phyloP scores from a whole-genome alignment of 208 protist genomes.

The Acanthamoeba rhysodes region DNA sequence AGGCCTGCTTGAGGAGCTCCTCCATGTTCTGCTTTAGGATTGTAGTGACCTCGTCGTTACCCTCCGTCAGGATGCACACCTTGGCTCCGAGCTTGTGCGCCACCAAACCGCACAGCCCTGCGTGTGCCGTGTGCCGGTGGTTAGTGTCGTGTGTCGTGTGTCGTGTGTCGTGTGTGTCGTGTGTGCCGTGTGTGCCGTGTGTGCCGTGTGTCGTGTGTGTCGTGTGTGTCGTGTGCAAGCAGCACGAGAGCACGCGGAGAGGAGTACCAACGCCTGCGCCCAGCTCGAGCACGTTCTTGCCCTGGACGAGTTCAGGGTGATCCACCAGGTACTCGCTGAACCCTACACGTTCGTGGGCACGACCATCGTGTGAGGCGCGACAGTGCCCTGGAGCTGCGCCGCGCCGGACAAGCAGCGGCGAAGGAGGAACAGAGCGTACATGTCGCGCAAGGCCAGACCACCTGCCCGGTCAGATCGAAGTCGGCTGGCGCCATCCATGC shows the following conservation, averaged over 20 bases:
- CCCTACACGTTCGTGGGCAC: no score
- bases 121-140: no score
- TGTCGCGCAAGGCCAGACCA: neutral
- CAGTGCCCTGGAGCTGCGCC: no score
- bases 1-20: no score
- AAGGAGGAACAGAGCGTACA: neutral
- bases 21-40: neutral
- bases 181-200: neutral
- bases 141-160: no score
- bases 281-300: slow-evolving; percentile 30
- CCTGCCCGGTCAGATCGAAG: slow-evolving; percentile 38
- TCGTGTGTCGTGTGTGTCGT: neutral
- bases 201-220: neutral
- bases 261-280: slow-evolving; percentile 25
- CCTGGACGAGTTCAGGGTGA: neutral
- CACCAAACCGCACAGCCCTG: slow-evolving; percentile 35
- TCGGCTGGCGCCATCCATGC: neutral
- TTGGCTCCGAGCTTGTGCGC: neutral
- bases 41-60: slow-evolving; percentile 5
- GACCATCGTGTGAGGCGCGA: neutral
- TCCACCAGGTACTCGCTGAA: slow-evolving; percentile 42
- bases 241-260: no score
- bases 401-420: no score
- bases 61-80: slow-evolving; percentile 32
- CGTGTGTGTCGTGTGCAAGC: no score